Base-by-base conservation (phyloP, 176 grass and related monocot genomes). In the Phragmites australis region DNA sequence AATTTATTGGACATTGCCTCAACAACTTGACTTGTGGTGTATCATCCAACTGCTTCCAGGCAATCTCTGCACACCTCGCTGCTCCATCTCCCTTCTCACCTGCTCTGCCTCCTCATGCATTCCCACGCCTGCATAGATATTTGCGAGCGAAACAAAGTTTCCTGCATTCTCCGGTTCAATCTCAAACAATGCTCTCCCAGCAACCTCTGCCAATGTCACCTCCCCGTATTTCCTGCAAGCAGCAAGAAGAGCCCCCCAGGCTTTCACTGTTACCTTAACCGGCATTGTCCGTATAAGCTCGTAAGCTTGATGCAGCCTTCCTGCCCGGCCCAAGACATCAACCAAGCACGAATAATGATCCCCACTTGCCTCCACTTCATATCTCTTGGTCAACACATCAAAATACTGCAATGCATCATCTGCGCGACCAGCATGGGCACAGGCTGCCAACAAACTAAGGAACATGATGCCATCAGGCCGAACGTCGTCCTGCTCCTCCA, bases 271-370 rank as follows among this genome's bases (percentile, higher is more conserved):
- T 32, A 85, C 92, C 51, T 80, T 87, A 19, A 86, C 65, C 0
- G 92, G 88, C 88, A 94, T 94, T 3, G 83, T 85, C 22, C 1
- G 72, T 67, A 91, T 89, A 22, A 94, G 59, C n/a, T 91, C 67
- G 7, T 87, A 89, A 55, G 92, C 92, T 70, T 94, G 75, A 39
- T 79, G 64, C 72, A 91, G 49, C 48, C 86, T 80, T 39, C 92
- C 92, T 65, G 83, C 92, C 44, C 92, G 76, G 30, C 92, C 87
- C 83, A 91, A 87, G 8, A 94, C 88, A 81, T 91, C 85, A 21
- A 89, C 86, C 86, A 91, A 79, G 86, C 92, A 91, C 0, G 92
- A 94, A 65, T 91, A 94, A 59, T 94, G 92, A 23, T 94, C 86
- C 34, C 83, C 50, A 1, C 58, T 56, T 18, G 88, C 88, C 50